Conservation (phyloP, 352 stramenopile species). For the Phytophthora hybrid region DNA sequence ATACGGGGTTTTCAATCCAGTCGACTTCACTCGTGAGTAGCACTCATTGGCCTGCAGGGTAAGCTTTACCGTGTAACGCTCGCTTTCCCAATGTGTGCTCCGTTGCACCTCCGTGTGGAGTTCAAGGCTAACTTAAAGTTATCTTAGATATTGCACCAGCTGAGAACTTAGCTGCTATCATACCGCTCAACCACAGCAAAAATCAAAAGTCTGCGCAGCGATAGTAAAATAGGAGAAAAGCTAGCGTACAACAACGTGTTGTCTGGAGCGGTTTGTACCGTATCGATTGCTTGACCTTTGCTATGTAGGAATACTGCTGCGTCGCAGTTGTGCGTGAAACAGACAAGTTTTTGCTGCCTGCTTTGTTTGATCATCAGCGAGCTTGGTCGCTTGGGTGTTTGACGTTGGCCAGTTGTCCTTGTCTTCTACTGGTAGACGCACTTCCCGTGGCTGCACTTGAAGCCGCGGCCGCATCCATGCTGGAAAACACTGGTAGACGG, state of each 20-base stretch:
- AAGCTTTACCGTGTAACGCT: too few species aligned
- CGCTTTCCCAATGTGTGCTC: too few species aligned
- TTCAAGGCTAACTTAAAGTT: too few species aligned
- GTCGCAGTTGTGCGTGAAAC: not conserved
- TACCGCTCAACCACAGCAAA: too few species aligned
- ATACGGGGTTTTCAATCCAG: too few species aligned
- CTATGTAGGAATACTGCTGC: not conserved
- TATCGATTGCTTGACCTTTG: not conserved
- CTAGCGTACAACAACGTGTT: not conserved
- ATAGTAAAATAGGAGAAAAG: too few species aligned
- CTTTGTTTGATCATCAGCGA: not conserved
- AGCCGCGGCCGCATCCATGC: slow-evolving; percentile 17
- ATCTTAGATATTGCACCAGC: too few species aligned
- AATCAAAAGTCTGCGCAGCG: too few species aligned
- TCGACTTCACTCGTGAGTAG: too few species aligned
- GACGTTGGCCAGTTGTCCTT: not conserved
- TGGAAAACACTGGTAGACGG: slow-evolving; percentile 26
- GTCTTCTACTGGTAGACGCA: slow-evolving; percentile 27
- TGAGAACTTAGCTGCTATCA: too few species aligned
- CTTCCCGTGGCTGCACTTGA: slow-evolving; percentile 30
- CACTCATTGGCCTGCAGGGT: too few species aligned
- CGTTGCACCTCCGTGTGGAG: too few species aligned
- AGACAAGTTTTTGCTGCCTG: not conserved
- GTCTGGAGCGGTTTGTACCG: not conserved
- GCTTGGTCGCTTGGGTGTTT: not conserved